Evolutionary conservation across 139 green algal genomes (phyloP).

Genomic region (Penium margaritaceum): DNA sequence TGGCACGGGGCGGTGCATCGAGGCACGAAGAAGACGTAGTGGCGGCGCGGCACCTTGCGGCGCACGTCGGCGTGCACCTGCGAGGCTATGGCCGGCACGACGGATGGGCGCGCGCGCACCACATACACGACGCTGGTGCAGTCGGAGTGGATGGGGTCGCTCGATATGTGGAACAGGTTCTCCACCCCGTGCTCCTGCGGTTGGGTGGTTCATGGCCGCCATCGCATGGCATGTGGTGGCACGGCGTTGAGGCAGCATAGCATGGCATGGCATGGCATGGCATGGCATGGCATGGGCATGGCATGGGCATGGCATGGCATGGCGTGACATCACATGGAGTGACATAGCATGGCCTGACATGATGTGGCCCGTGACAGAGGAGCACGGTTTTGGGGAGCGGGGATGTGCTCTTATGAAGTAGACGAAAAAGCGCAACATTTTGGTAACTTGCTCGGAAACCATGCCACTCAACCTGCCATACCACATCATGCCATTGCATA

Average conservation of each 20-base stretch:
- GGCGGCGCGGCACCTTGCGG: slow-evolving; percentile 34
- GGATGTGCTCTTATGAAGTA: too few species aligned
- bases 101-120: slow-evolving; percentile 15
- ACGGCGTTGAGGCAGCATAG: neutral
- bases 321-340: too few species aligned
- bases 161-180: slow-evolving; percentile 39
- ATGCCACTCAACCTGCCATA: too few species aligned
- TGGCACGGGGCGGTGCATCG: slow-evolving; percentile 62
- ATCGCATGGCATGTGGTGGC: neutral
- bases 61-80: slow-evolving; percentile 22
- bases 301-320: too few species aligned
- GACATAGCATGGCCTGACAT: too few species aligned
- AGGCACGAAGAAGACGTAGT: slow-evolving; percentile 66
- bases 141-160: slow-evolving; percentile 18
- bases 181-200: slow-evolving; percentile 66
- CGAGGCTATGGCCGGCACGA: slow-evolving; percentile 24
- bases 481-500: too few species aligned
- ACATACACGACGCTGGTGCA: slow-evolving; percentile 32
- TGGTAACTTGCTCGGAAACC: too few species aligned
- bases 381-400: too few species aligned
- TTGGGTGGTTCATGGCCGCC: too few species aligned
- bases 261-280: neutral
- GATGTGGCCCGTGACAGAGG: too few species aligned
- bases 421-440: too few species aligned
- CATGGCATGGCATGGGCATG: too few species aligned